phyloP scores from a whole-genome alignment of 2,329 filamentous ascomycete species.

The Aspergillus calidoustus region DNA sequence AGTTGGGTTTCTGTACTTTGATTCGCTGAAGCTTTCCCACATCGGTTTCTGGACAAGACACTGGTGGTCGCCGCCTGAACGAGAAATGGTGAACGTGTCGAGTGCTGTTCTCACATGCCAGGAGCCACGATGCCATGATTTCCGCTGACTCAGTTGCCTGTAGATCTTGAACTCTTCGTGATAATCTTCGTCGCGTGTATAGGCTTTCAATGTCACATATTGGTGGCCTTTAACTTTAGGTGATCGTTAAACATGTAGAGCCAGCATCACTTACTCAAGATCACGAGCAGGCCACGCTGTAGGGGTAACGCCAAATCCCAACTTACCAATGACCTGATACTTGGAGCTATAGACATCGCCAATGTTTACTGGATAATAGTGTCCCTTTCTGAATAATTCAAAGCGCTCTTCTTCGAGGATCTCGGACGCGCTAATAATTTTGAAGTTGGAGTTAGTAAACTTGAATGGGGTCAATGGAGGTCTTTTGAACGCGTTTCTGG shows the following conservation, averaged over 20 bases:
- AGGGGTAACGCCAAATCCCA: constrained; percentile 35
- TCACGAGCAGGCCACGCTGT: constrained; percentile 38
- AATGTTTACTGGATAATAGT: constrained; percentile 39
- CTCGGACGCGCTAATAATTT: constrained; percentile 22
- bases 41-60: constrained; percentile 43
- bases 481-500: constrained; percentile 22
- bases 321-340: constrained; percentile 36
- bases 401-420: constrained; percentile 34
- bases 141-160: constrained; percentile 31
- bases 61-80: constrained; percentile 29
- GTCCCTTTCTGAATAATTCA: constrained; percentile 28
- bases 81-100: constrained; percentile 39
- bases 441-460: constrained; percentile 29
- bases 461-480: constrained; percentile 20
- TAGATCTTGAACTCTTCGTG: constrained; percentile 36
- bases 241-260: not conserved
- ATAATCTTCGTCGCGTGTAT: constrained; percentile 25
- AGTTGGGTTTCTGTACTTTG: constrained; percentile 43
- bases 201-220: constrained; percentile 33
- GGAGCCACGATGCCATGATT: constrained; percentile 32
- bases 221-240: constrained; percentile 24
- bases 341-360: constrained; percentile 34
- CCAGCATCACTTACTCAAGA: constrained; percentile 27
- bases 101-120: constrained; percentile 35
- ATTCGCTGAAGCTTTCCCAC: constrained; percentile 48